Evolutionary conservation across 75 land plant species (phyloP), one percentile per base, ranked within the genome.

Genomic region (Sequoiadendron giganteum): DNA sequence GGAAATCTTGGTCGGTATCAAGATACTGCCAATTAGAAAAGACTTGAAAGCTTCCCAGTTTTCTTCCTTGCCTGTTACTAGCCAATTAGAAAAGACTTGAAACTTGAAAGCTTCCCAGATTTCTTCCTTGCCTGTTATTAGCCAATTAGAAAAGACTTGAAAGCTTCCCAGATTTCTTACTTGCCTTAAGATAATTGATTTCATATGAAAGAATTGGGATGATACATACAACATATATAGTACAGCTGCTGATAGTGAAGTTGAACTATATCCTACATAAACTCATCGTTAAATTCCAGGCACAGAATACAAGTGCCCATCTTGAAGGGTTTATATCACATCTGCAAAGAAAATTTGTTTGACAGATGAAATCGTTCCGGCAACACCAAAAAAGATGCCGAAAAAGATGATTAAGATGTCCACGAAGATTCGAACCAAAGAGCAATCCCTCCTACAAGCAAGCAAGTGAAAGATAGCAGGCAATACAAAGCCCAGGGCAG

Each of bases 401-500:
- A 95, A 45, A 7, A 89, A 83, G 30, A 95, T 85, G 54, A 97
- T 87, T 10, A 72, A 49, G 5, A 78, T 80, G 87, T 95, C 98
- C 39, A 86, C 0, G 16, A 38, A 83, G 28, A 83, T 38, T 15
- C 77, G 65, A 13, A 19, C 21, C 93, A 85, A 86, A 4, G 91
- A 85, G 89, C 94, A 81, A 39, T 91, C 91, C 40, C 85, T 89
- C 86, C 93, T 90, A 89, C 90, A 95, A 8, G 91, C 94, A 49
- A 90, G 70, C 88, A 92, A 76, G 88, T 96, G 97, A 86, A 96
- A 94, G 85, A 88, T 18, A 18, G 96, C 91, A 19, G 97, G 97
- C 89, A 97, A 87, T 48, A 97, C 97, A 86, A 97, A 96, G 0
- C 96, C 96, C 14, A 97, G 88, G 3, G 90, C 40, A 80, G 88